Evolutionary conservation across 1,284 basidiomycete genomes (phyloP).

Genomic region (Sparassis latifolia): DNA sequence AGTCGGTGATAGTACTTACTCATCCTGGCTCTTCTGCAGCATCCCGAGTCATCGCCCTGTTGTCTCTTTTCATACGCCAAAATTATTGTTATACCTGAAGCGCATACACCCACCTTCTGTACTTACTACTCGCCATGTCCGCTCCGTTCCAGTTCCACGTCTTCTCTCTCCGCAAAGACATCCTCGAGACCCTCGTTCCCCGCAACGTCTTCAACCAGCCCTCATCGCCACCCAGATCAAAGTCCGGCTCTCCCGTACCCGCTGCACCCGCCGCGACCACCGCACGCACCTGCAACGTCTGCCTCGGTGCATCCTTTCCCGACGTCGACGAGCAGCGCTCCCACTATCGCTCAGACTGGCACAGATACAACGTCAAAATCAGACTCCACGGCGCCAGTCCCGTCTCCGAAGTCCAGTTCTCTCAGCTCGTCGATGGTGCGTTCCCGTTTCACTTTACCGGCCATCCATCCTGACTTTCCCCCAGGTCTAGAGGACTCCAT

Average conservation of each 20-base stretch:
- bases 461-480: background rate
- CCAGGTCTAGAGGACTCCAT: constrained; percentile 82
- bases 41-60: background rate
- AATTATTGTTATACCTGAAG: background rate
- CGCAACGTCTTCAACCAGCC: constrained; percentile 46
- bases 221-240: constrained; percentile 14
- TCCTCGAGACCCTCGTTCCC: constrained; percentile 62
- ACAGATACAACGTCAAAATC: constrained; percentile 93
- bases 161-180: constrained; percentile 47
- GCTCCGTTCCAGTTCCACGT: constrained; percentile 14
- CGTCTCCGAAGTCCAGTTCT: constrained; percentile 68
- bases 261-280: constrained; percentile 27
- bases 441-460: background rate
- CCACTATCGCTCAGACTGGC: constrained; percentile 96
- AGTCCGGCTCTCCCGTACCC: constrained; percentile 25
- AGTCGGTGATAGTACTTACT: background rate
- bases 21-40: background rate
- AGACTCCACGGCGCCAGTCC: constrained; percentile 56
- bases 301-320: constrained; percentile 63
- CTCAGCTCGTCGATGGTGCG: constrained; percentile 68
- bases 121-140: constrained; percentile 12
- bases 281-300: constrained; percentile 69
- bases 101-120: constrained; percentile 2
- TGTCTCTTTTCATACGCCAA: background rate
- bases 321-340: constrained; percentile 78